A percentile compares a stretch with the other conserved stretches of the same genome.
Evolutionary conservation across 192 early-diverging fungal species (phyloP).

Genomic region (Coemansia sp.): DNA sequence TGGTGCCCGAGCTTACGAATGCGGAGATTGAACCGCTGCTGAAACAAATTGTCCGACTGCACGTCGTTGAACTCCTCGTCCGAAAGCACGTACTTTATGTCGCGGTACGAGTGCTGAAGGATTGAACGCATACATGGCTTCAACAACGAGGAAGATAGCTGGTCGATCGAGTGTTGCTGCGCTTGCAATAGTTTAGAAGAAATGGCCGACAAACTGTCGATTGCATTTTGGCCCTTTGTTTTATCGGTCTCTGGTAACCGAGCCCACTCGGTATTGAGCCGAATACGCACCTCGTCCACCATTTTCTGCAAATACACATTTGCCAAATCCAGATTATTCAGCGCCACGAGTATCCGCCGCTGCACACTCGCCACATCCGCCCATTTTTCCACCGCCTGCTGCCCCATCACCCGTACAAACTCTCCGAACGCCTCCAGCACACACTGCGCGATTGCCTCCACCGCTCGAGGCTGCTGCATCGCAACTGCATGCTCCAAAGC

Average conservation of each 20-base stretch:
- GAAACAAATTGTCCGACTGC: constrained; percentile 77
- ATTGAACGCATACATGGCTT: constrained; percentile 78
- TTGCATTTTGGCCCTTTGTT: constrained; percentile 13
- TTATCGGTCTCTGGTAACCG: constrained; percentile 13
- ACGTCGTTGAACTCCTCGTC: constrained; percentile 91
- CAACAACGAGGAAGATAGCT: constrained; percentile 74
- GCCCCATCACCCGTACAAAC: constrained; percentile 28
- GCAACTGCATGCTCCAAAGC: constrained; percentile 69
- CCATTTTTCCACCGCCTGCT: constrained; percentile 31
- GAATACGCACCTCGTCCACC: constrained; percentile 61
- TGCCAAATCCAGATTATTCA: constrained; percentile 90
- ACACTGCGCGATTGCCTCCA: constrained; percentile 70
- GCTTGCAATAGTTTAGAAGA: constrained; percentile 48
- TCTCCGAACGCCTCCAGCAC: constrained; percentile 54
- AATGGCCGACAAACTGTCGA: constrained; percentile 39
- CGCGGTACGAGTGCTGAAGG: constrained; percentile 77
- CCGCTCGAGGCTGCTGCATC: constrained; percentile 67
- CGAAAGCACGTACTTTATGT: constrained; percentile 85
- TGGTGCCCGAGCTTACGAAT: constrained; percentile 55
- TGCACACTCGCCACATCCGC: constrained; percentile 4
- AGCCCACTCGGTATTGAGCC: constrained; percentile 57
- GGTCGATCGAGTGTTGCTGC: constrained; percentile 69
- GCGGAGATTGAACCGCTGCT: constrained; percentile 75
- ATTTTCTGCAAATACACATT: constrained; percentile 77
- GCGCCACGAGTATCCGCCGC: constrained; percentile 56